Percentiles rank a stretch among this genome's conserved stretches.
Conservation (phyloP, 2,329 filamentous ascomycete species). For the Raffaelea arxii region DNA sequence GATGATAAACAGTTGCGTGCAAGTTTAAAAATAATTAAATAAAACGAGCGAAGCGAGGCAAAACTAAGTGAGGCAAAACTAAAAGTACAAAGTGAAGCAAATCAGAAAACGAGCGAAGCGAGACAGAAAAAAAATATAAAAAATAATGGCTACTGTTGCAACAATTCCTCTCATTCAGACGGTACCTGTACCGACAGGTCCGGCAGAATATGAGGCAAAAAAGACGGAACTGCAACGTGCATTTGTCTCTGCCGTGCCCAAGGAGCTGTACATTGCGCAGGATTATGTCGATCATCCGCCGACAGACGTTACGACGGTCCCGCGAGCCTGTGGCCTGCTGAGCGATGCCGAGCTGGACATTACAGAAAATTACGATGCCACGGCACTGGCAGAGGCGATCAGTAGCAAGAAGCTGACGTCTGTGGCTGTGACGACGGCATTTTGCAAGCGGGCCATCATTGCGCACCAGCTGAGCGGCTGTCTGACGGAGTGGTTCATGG, state of each 20-base stretch:
- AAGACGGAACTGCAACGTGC: slow-evolving; percentile 16
- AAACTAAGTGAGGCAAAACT: no score
- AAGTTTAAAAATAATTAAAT: no score
- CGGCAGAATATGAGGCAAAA: slow-evolving; percentile 13
- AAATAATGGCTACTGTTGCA: no score
- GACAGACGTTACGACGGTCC: slow-evolving; percentile 23
- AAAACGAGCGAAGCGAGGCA: no score
- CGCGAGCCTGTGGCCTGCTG: slow-evolving; percentile 31
- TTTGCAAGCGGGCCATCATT: slow-evolving; percentile 34
- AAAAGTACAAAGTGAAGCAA: no score
- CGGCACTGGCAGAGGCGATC: slow-evolving; percentile 29
- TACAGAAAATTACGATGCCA: slow-evolving; percentile 35
- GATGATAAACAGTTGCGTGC: no score
- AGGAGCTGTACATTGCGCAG: slow-evolving; percentile 18
- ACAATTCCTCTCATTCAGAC: slow-evolving; percentile 13
- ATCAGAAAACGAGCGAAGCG: no score
- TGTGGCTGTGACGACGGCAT: slow-evolving; percentile 29
- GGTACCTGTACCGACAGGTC: slow-evolving; percentile 14
- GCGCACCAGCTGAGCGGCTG: slow-evolving; percentile 33
- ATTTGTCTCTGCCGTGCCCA: slow-evolving; percentile 23
- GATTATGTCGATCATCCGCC: slow-evolving; percentile 18
- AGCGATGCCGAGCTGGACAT: slow-evolving; percentile 34
- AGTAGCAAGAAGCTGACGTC: slow-evolving; percentile 24
- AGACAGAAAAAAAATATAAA: no score
- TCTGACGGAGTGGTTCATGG: slow-evolving; percentile 30